Base-by-base conservation (phyloP, 2,329 filamentous ascomycete genomes). In the Parastagonospora avenae region DNA sequence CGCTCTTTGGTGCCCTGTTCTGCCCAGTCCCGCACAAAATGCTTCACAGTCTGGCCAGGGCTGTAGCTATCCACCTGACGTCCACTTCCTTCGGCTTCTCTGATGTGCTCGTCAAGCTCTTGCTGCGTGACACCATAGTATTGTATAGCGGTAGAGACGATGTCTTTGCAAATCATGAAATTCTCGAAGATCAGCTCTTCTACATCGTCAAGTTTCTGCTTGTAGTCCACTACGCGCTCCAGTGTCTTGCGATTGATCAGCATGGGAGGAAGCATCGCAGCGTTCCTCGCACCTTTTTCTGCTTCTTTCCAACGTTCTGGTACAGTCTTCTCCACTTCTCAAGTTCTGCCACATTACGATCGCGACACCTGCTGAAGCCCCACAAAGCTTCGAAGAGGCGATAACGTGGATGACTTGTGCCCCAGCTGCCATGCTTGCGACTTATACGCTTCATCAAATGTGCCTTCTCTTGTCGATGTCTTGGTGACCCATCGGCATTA, bases 1-100 rank as follows among this genome's bases (percentile, higher is more conserved):
- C 82, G 72, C 54, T 85, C 82, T 32, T 74, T 65, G 0, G 57
- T 50, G 0, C 82, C 82, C 11, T 79, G 75, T 0, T 66, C 68
- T 0, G 82, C 77, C 82, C 82, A 85, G 59, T 85, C 83, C 4
- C 82, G 74, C 2, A 85, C 80, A 50, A 79, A 80, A 56, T 85
- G 82, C 61, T 85, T 85, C 45, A 85, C 60, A 0, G 80, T 76
- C 57, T 85, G 83, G 0, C 76, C 75, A 0, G 83, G 76, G 30
- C 79, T 79, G 2, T 78, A 73, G 4, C 74, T 76, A 16, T 85
- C 82, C 1, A 76, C 74, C 10, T 49, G 39, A 2, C 58, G 48
- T 0, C 63, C 57, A 15, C 68, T 71, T 1, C 75, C 75, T 0
- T 71, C 64, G 1, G 75, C 70, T 1, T 76, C 72, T 0, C 74